Base-by-base conservation (phyloP, 139 green algal species). In the Chlamydomonas sp. region DNA sequence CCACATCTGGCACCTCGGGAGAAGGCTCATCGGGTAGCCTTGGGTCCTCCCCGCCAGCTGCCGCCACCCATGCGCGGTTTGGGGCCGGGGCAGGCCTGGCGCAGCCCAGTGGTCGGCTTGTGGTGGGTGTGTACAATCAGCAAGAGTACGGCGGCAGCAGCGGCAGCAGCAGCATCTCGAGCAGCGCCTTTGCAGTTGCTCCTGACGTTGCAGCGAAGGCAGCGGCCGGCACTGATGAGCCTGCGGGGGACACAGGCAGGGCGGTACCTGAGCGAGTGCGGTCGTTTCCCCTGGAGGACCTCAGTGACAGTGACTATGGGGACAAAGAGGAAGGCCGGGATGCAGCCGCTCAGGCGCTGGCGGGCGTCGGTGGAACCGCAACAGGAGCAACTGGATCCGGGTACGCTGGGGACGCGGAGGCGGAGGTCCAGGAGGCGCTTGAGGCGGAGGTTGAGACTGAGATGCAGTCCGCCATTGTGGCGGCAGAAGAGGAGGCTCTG, bases 221-320 rank as follows among this genome's bases (percentile, higher is more conserved):
- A 31, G 58, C 9, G 1, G n/a, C 76, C 76, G 58, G 58, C 5
- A 9, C 73, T 18, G n/a, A 15, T 3, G n/a, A 4, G 1, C 14
- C 73, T 62, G 73, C 31, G 2, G 6, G 1, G 6, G 8, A 9
- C 61, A 49, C 17, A 14, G 15, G 4, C 6, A 15, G n/a, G 59
- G 4, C 4, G 61, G 20, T 1, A 1, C 62, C 64, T 1, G 83
- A 66, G 16, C 31, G 72, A 0, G n/a, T 73, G 72, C 71, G 14
- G 15, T 80, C 83, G 0, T 77, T 68, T 31, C 72, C 71, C 15
- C 82, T 87, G 82, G 82, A 79, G 9, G 81, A 71, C 58, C 17
- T 61, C 63, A 69, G 8, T 72, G 73, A 8, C 81, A 63, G 82
- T n/a, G 80, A 9, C 80, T 59, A 16, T 2, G 80, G 57, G 0